Conservation (phyloP, 352 stramenopile species). For the Saprolegnia diclina region DNA sequence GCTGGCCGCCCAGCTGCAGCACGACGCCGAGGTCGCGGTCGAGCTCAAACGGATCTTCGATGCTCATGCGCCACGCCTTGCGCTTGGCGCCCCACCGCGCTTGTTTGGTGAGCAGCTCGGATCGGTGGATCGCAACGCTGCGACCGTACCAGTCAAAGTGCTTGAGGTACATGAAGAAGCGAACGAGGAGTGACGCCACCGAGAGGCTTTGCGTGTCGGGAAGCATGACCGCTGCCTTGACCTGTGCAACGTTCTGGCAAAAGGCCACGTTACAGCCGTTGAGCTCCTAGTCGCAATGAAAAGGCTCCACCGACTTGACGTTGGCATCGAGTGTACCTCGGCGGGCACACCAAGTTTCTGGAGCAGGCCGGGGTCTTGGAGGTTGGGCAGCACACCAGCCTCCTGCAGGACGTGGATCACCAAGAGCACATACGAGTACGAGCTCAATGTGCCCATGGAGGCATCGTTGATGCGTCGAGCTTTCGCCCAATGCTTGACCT, state of each 20-base stretch:
- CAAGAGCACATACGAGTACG: constrained; percentile 98
- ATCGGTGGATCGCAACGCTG: constrained; percentile 88
- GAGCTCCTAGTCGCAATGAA: constrained; percentile 27
- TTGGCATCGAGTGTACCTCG: not conserved
- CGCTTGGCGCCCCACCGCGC: constrained; percentile 14
- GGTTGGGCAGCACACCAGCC: constrained; percentile 88
- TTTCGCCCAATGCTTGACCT: constrained; percentile 98
- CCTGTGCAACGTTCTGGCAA: constrained; percentile 35
- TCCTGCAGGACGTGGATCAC: constrained; percentile 95
- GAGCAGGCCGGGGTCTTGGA: constrained; percentile 81
- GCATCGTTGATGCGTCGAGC: constrained; percentile 95
- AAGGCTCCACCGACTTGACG: not conserved
- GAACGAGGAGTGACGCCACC: constrained; percentile 81
- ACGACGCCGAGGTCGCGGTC: constrained; percentile 74
- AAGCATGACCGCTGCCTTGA: not conserved
- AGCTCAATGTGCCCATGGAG: constrained; percentile 92
- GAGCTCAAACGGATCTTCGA: constrained; percentile 79
- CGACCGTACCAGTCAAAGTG: constrained; percentile 94
- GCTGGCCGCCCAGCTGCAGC: constrained; percentile 57
- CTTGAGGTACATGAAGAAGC: constrained; percentile 95
- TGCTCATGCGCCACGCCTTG: constrained; percentile 79
- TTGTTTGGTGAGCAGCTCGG: constrained; percentile 34
- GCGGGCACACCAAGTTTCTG: constrained; percentile 33
- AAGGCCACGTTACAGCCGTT: constrained; percentile 73
- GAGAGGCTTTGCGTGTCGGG: constrained; percentile 20